Evolutionary conservation across 805 yeast genomes (phyloP).

Genomic region (Lipomyces kockii): DNA sequence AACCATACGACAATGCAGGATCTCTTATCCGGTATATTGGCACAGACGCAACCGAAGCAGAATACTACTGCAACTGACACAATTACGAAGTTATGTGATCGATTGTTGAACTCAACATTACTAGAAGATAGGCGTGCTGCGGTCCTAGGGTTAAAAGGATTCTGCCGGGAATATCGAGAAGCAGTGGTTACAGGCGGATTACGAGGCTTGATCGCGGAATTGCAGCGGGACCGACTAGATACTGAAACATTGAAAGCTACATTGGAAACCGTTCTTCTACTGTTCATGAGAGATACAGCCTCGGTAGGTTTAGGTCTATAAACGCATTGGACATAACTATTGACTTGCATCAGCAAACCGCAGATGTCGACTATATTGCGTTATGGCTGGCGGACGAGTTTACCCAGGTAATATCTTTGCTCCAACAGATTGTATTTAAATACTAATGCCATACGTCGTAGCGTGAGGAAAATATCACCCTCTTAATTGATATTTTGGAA

Average conservation of each 20-base stretch:
- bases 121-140: conserved; percentile 91
- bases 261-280: conserved; percentile 79
- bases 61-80: conserved; percentile 69
- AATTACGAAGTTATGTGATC: conserved; percentile 84
- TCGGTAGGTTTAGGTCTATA: conserved; percentile 38
- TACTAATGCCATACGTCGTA: conserved; percentile 29
- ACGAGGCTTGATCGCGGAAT: conserved; percentile 68
- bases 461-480: conserved; percentile 52
- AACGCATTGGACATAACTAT: neutral
- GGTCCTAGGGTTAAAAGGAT: conserved; percentile 83
- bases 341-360: conserved; percentile 41
- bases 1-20: conserved; percentile 29
- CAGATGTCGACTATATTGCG: conserved; percentile 77
- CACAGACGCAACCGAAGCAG: conserved; percentile 56
- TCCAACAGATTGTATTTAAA: neutral
- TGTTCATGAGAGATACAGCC: conserved; percentile 70
- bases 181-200: conserved; percentile 86
- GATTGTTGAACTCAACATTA: conserved; percentile 79
- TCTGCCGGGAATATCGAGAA: conserved; percentile 87
- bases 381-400: conserved; percentile 95
- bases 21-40: conserved; percentile 46
- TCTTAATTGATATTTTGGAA: conserved; percentile 56
- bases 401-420: conserved; percentile 55
- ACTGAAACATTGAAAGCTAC: conserved; percentile 74
- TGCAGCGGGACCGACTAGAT: conserved; percentile 70